Conservation (phyloP, 2,329 filamentous ascomycete species). For the Sphaerulina vaccinii region DNA sequence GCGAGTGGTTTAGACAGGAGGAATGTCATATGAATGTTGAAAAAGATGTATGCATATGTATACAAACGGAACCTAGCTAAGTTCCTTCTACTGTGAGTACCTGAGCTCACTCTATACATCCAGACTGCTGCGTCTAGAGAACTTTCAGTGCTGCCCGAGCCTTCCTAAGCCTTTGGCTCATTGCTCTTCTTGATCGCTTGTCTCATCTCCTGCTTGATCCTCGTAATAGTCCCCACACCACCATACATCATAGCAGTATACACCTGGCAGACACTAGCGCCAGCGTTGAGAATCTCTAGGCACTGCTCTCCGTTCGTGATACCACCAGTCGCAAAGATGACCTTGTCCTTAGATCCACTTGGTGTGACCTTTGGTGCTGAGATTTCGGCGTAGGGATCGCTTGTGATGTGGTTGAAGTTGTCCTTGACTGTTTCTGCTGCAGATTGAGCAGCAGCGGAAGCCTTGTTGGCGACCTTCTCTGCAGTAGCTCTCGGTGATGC, state of each 20-base stretch:
- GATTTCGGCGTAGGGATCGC: constrained; percentile 5
- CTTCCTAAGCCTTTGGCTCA: neutral
- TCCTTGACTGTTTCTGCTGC: neutral
- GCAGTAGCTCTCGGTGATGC: neutral
- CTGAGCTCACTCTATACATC: neutral
- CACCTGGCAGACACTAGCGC: constrained; percentile 66
- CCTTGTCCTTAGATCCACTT: constrained; percentile 52
- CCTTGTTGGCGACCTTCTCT: constrained; percentile 1
- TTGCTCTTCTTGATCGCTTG: neutral
- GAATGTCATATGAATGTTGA: neutral
- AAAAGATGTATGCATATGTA: neutral
- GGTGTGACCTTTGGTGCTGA: constrained; percentile 7
- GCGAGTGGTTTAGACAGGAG: neutral
- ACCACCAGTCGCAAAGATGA: constrained; percentile 90
- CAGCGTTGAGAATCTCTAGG: constrained; percentile 76
- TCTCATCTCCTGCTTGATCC: constrained; percentile 53
- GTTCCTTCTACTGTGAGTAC: neutral
- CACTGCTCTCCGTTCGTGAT: constrained; percentile 88
- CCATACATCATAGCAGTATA: constrained; percentile 76
- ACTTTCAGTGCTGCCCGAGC: too few species aligned
- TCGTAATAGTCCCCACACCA: constrained; percentile 59
- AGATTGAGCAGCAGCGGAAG: neutral
- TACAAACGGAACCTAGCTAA: neutral
- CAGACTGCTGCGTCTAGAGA: neutral
- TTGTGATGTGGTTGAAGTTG: constrained; percentile 5